phyloP scores from a whole-genome alignment of 306 rosid genomes.

The Hippophae tibetana region DNA sequence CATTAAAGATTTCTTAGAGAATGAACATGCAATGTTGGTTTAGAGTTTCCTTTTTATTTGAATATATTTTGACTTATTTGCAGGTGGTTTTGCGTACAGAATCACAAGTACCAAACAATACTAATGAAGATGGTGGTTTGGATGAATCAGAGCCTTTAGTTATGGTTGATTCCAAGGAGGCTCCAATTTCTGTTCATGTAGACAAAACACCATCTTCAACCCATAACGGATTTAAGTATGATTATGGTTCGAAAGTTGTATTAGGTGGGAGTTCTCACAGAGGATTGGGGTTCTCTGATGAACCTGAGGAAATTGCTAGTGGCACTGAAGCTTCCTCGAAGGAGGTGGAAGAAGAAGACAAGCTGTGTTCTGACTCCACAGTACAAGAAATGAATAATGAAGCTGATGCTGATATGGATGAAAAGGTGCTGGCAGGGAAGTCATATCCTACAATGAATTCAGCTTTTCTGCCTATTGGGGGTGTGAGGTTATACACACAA shows the following conservation, averaged over 20 bases:
- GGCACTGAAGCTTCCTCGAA: conserved; percentile 28
- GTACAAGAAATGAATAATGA: conserved; percentile 38
- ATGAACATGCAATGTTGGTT: neutral
- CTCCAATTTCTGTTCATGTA: conserved; percentile 32
- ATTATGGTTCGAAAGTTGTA: conserved; percentile 47
- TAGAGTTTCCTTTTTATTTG: neutral
- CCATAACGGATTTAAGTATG: conserved; percentile 38
- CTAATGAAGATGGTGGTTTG: conserved; percentile 18
- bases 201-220: conserved; percentile 50
- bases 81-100: conserved; percentile 39
- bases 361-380: conserved; percentile 33
- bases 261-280: conserved; percentile 69
- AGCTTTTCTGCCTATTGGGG: conserved; percentile 80
- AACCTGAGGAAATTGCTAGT: conserved; percentile 41
- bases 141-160: conserved; percentile 36
- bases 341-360: conserved; percentile 35
- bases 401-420: conserved; percentile 28
- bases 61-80: conserved; percentile 14
- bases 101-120: conserved; percentile 11
- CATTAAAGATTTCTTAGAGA: neutral
- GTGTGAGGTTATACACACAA: conserved; percentile 64
- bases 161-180: conserved; percentile 36
- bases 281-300: conserved; percentile 72
- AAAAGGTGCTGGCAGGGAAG: conserved; percentile 26
- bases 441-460: conserved; percentile 45